A percentile compares a stretch with the other conserved stretches of the same genome.
phyloP scores from a whole-genome alignment of 257 asterid genomes.

The Solanum commersonii region DNA sequence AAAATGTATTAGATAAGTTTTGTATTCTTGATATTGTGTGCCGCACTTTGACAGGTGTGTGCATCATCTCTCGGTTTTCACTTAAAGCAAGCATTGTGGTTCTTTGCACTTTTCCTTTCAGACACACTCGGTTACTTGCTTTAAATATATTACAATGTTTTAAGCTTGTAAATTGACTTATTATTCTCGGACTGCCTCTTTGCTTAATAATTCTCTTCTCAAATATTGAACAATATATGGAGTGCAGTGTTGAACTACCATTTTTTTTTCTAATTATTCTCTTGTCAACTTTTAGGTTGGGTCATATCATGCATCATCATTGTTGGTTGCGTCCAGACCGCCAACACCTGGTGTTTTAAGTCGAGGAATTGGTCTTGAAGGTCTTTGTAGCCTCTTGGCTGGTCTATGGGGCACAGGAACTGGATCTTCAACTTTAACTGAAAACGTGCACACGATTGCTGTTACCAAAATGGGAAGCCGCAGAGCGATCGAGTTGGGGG shows the following conservation, averaged over 20 bases:
- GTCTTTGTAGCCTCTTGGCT: constrained; percentile 88
- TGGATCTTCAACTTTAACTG: constrained; percentile 90
- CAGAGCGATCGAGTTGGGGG: constrained; percentile 83
- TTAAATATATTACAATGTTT: background rate
- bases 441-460: constrained; percentile 95
- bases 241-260: background rate
- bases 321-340: constrained; percentile 94
- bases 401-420: constrained; percentile 98
- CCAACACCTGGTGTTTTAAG: constrained; percentile 91
- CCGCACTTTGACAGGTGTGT: background rate
- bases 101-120: background rate
- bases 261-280: background rate
- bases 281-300: constrained; percentile 52
- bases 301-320: constrained; percentile 90
- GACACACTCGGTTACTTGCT: background rate
- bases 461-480: constrained; percentile 99
- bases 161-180: background rate
- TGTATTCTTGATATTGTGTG: background rate
- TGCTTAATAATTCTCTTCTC: background rate
- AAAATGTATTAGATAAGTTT: background rate
- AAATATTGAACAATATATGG: background rate
- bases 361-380: constrained; percentile 98
- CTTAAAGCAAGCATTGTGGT: background rate
- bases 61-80: background rate
- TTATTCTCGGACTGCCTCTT: background rate